These are phyloP conservation scores for Lyophyllum decastes DNA, from an alignment of 768 basidiomycete species.

Conservation along the genomic window DNA sequence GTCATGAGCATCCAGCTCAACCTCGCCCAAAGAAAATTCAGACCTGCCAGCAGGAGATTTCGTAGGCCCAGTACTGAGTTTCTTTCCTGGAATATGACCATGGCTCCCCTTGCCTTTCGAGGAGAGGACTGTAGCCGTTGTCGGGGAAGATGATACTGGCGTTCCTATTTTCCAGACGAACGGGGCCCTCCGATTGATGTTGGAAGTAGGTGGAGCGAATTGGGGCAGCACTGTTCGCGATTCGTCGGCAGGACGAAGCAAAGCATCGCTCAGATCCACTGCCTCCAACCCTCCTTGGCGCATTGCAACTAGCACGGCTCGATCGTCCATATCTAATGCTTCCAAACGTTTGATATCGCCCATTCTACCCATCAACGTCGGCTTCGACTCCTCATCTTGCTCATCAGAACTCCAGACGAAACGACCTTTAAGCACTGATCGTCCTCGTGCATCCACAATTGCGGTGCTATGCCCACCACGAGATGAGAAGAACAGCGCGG, in stretches of 20 bases:
- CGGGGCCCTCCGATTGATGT: conserved; percentile 67
- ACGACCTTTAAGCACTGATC: conserved; percentile 80
- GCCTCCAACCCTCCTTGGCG: conserved; percentile 85
- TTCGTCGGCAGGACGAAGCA: conserved; percentile 78
- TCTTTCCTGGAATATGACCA: conserved; percentile 45
- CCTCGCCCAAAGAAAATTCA: conserved; percentile 54
- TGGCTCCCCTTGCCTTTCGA: conserved; percentile 42
- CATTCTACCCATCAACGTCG: conserved; percentile 46
- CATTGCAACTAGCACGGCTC: conserved; percentile 81
- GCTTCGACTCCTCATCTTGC: conserved; percentile 42
- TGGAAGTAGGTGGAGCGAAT: conserved; percentile 62
- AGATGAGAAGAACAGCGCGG: conserved; percentile 83
- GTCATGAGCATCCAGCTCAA: conserved; percentile 55
- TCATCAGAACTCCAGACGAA: conserved; percentile 80
- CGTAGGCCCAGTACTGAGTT: conserved; percentile 44
- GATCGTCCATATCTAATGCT: conserved; percentile 75
- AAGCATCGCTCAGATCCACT: conserved; percentile 76
- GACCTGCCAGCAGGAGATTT: conserved; percentile 49
- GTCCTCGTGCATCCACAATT: conserved; percentile 83
- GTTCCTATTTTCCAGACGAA: conserved; percentile 86
- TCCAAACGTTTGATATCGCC: conserved; percentile 85
- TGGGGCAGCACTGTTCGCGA: conserved; percentile 74
- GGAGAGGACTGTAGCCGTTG: conserved; percentile 39
- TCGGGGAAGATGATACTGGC: conserved; percentile 49
- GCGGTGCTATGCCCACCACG: conserved; percentile 89